Conservation (phyloP, 257 asterid genomes). For the Nicotiana noctiflora region DNA sequence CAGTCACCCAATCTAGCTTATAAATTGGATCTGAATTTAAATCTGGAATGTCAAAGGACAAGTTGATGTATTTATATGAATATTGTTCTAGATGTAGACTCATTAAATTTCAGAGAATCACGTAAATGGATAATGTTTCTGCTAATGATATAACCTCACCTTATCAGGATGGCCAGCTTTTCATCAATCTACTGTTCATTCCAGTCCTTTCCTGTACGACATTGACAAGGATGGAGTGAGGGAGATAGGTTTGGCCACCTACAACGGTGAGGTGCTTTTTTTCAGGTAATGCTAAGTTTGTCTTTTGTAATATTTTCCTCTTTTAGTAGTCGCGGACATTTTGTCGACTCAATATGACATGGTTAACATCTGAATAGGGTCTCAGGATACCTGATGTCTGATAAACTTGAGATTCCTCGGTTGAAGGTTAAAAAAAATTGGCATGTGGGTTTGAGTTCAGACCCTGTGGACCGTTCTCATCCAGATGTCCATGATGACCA, state of each 20-base stretch:
- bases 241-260: conserved; percentile 94
- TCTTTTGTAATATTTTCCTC: neutral
- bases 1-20: conserved; percentile 4
- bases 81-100: neutral
- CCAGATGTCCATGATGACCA: conserved; percentile 92
- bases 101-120: neutral
- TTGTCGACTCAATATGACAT: neutral
- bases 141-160: neutral
- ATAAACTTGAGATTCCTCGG: conserved; percentile 85
- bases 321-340: neutral
- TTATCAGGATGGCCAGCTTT: conserved; percentile 98
- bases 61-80: neutral
- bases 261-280: conserved; percentile 94
- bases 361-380: conserved; percentile 36
- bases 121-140: neutral
- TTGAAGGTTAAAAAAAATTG: conserved; percentile 89
- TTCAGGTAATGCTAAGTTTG: conserved; percentile 50
- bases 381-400: conserved; percentile 94
- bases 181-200: conserved; percentile 95
- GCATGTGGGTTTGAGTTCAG: conserved; percentile 80
- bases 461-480: conserved; percentile 87
- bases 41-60: neutral
- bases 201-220: conserved; percentile 89
- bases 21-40: neutral
- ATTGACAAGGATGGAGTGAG: conserved; percentile 97